phyloP scores from a whole-genome alignment of 1,284 basidiomycete genomes.

The Gomphus bonarii region DNA sequence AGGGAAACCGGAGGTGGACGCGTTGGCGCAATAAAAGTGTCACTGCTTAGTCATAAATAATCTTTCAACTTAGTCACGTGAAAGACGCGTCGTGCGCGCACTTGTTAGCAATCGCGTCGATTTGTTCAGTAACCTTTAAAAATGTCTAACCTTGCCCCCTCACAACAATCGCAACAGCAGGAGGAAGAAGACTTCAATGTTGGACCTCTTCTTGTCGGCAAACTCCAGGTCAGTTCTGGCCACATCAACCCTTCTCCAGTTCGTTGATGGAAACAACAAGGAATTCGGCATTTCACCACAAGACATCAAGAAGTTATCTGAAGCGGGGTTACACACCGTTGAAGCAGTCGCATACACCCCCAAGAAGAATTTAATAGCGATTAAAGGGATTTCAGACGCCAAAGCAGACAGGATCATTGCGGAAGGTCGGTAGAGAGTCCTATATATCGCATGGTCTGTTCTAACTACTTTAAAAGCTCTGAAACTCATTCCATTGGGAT shows the following conservation, averaged over 20 bases:
- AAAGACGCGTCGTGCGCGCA: conserved; percentile 2
- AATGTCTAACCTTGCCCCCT: conserved; percentile 32
- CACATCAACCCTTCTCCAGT: neutral
- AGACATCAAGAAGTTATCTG: conserved; percentile 94
- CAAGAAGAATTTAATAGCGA: conserved; percentile 84
- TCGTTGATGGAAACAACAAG: conserved; percentile 17
- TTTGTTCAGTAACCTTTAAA: neutral
- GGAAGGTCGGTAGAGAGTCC: conserved; percentile 49
- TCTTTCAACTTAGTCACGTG: conserved; percentile 3
- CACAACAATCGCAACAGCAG: conserved; percentile 36
- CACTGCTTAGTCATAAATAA: neutral
- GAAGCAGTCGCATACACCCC: conserved; percentile 97
- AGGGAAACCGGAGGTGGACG: conserved; percentile 23
- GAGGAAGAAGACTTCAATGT: conserved; percentile 48
- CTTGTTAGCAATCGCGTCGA: no score
- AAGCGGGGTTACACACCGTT: conserved; percentile 88
- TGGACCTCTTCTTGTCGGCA: conserved; percentile 74
- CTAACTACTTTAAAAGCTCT: conserved; percentile 48
- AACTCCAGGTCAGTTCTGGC: conserved; percentile 45
- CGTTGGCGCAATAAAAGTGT: neutral
- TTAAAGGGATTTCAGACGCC: conserved; percentile 96
- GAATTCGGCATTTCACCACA: conserved; percentile 86
- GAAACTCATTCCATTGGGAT: conserved; percentile 95
- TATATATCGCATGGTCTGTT: neutral
- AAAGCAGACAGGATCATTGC: conserved; percentile 96